These are phyloP conservation scores for Beauveria caledonica DNA, from an alignment of 2,329 filamentous ascomycete genomes.

Conservation along the genomic window DNA sequence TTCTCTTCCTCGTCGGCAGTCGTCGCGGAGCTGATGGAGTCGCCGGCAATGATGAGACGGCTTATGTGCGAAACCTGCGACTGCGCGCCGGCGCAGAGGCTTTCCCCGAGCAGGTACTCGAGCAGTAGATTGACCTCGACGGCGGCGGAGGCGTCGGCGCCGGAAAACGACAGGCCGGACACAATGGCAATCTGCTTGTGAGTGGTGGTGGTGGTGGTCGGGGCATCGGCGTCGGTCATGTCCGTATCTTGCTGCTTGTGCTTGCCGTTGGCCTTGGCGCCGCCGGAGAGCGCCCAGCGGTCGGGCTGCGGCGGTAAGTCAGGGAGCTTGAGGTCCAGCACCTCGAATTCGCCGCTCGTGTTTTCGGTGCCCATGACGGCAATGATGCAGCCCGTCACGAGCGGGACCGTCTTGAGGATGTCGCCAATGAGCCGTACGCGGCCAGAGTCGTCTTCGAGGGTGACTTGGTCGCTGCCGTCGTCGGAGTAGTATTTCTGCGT, in stretches of 20 bases:
- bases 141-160: constrained; percentile 61
- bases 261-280: constrained; percentile 22
- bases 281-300: constrained; percentile 60
- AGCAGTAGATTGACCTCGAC: constrained; percentile 69
- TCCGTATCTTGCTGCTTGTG: constrained; percentile 36
- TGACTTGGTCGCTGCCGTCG: constrained; percentile 56
- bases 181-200: constrained; percentile 67
- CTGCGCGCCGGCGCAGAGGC: constrained; percentile 53
- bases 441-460: constrained; percentile 94
- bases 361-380: constrained; percentile 96
- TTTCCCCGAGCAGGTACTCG: constrained; percentile 84
- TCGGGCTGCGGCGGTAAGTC: constrained; percentile 75
- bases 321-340: constrained; percentile 81
- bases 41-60: constrained; percentile 82
- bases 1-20: constrained; percentile 28
- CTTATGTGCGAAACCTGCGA: constrained; percentile 59
- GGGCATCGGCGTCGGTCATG: constrained; percentile 43
- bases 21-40: constrained; percentile 68
- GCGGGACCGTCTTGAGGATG: constrained; percentile 55
- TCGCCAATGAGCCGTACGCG: constrained; percentile 72
- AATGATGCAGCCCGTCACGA: constrained; percentile 89
- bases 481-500: constrained; percentile 67
- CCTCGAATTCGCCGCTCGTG: constrained; percentile 81
- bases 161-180: constrained; percentile 79
- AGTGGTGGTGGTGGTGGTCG: constrained; percentile 21